Evolutionary conservation across 2,329 filamentous ascomycete species (phyloP), one percentile per base, ranked within the genome.

Genomic region (Colletotrichum echinochloae): DNA sequence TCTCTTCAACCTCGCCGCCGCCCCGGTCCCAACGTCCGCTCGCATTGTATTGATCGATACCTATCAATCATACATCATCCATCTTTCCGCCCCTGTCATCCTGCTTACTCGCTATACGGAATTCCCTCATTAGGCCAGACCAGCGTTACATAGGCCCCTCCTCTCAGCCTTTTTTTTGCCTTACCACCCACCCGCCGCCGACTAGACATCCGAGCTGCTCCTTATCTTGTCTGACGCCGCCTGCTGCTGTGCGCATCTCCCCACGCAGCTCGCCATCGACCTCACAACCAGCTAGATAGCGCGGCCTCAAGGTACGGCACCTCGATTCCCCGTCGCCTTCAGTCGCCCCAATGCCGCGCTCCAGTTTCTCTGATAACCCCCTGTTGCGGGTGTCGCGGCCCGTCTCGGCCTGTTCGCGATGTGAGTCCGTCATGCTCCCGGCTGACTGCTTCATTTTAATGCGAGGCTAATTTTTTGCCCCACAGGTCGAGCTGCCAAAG

Each of bases 401-500:
- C 4, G 92, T 94, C 46, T 92, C 92, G 63, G 93, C 93, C 33
- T 95, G 93, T 81, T 93, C 92, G 63, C 86, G 92, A 84, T 95
- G 93, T 86, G 75, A 81, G 83, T 78, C 65, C 63, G 35, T 46
- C 56, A 46, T 66, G 59, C 11, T 57, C 46, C 37, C 65, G 65
- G 77, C 69, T 73, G 69, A 59, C 65, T 49, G 26, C 52, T 54
- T 54, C 35, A 44, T 26, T 70, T 11, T 62, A 57, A 72, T 73
- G 62, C 66, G 60, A 74, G 37, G 68, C 71, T 71, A 66, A 64
- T 23, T 39, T 23, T 39, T 56, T 23, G 46, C 70, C 70, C 52
- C 62, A 60, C 74, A 90, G 89, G 89, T 83, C 93, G 96, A 71
- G 89, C 92, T 72, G 95, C 95, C 64, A 99, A 99, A 84, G 94